Evolutionary conservation across 1,139 yeast species (phyloP), one percentile per base, ranked within the genome.

Genomic region (Kluyveromyces marxianus): DNA sequence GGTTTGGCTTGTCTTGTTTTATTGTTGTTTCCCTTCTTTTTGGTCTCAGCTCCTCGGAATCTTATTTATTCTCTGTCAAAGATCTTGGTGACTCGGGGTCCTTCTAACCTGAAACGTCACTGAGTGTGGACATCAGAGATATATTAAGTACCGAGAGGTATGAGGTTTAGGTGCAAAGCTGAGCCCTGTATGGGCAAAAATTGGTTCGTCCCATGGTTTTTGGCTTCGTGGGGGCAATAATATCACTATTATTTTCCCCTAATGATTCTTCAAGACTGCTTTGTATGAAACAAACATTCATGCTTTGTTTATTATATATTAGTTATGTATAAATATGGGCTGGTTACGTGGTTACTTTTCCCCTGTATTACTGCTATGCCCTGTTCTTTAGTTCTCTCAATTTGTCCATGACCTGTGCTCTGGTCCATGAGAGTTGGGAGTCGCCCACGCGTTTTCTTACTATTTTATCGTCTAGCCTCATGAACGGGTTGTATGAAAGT

Each of bases 401-500:
- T 54, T 69, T 71, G 37, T 71, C 73, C 92, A 87, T 84, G 35
- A 84, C 77, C 24, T 73, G 76, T 8, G 69, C 70, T 2, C 74
- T 69, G 37, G 70, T 66, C 28, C 61, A 58, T 8, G 53, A 50
- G 0, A 71, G 70, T 1, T 71, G 69, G 0, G 78, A 68, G 25
- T 74, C 75, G 2, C 74, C 74, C 0, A 85, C 74, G 21, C 76
- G 76, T 44, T 68, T 57, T 54, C 76, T 71, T 7, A 87, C 77
- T 30, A 65, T 67, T 0, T 79, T 75, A 55, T 84, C 89, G 35
- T 67, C 60, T 25, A 87, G 70, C 60, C 86, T 77, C 92, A 90
- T 83, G 67, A 94, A 92, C 32, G 98, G 98, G 63, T 92, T 92
- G 68, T 79, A 84, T 45, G 71, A 65, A 54, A 81, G 71, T 65